Conservation (phyloP, 2,329 filamentous ascomycete species). For the Ophiostoma sp. region DNA sequence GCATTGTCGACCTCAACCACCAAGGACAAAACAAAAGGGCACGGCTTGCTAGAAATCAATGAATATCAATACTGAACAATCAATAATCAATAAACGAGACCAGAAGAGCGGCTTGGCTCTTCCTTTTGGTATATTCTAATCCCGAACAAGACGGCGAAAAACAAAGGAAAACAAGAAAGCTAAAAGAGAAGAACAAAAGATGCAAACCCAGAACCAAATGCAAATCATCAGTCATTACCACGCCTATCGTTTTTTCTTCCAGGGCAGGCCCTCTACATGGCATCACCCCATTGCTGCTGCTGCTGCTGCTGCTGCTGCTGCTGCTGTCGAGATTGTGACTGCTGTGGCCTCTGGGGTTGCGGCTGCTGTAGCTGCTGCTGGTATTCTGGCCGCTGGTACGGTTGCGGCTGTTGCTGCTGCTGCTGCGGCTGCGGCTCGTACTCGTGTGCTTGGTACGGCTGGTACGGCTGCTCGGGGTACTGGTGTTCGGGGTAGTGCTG, state of each 20-base stretch:
- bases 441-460: not conserved
- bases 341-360: not conserved
- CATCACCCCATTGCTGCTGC: not conserved
- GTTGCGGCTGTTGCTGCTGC: not conserved
- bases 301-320: slow-evolving; percentile 7
- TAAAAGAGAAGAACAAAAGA: not conserved
- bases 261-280: not conserved
- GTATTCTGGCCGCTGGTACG: not conserved
- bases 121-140: slow-evolving; percentile 5
- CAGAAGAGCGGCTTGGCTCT: not conserved
- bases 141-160: not conserved
- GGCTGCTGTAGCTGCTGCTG: not conserved
- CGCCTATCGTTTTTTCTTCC: not conserved
- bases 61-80: too few species aligned
- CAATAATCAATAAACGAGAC: not conserved
- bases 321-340: not conserved
- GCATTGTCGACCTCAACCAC: too few species aligned
- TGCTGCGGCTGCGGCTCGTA: not conserved
- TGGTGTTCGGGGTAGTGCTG: not conserved
- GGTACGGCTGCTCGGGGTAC: not conserved
- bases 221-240: slow-evolving; percentile 20
- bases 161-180: not conserved
- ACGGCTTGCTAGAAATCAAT: not conserved
- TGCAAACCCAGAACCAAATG: not conserved
- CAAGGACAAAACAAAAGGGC: too few species aligned